Evolutionary conservation across 768 basidiomycete genomes (phyloP), one percentile per base, ranked within the genome.

Genomic region (Tulasnella sp.): DNA sequence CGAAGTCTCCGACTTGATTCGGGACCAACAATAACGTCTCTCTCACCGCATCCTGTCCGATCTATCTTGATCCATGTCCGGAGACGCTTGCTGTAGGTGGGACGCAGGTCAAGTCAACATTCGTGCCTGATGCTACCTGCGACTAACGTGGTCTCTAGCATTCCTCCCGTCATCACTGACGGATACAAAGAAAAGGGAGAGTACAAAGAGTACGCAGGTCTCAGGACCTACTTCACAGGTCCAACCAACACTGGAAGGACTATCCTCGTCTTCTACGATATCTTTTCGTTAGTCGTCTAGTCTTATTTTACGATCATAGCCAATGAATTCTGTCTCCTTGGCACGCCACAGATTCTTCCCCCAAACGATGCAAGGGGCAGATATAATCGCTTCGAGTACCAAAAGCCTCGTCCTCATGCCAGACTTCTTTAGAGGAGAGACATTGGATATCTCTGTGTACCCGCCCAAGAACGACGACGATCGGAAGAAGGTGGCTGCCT

Each of bases 311-410:
- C n/a, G 10, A 25, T 29, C 11, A n/a, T 34, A 8, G 2, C 12
- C n/a, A 41, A 9, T 19, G 5, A 15, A 22, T 15, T 2, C 3
- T 21, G 4, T 25, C 30, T 8, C 21, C 17, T 30, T n/a, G 19
- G 4, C 29, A 31, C 21, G 25, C 10, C 15, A 2, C 55, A 79
- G 77, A 12, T 79, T 73, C 72, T 82, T 76, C 71, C 80, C 80
- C 4, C 80, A 82, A 68, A 82, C 81, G 3, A 77, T 79, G 65
- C 79, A 83, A 66, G 82, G 81, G 27, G 80, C 80, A 19, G 83
- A 84, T 65, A 78, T 83, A 53, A 71, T 84, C 56, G 79, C 80
- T 0, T 69, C 73, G 8, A 68, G 75, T 11, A 67, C 82, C 31
- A 72, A 76, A 4, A 77, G 77, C 19, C 77, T 74, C 25, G 79